phyloP scores from a whole-genome alignment of 345 rosid species.

The Salix brachista region DNA sequence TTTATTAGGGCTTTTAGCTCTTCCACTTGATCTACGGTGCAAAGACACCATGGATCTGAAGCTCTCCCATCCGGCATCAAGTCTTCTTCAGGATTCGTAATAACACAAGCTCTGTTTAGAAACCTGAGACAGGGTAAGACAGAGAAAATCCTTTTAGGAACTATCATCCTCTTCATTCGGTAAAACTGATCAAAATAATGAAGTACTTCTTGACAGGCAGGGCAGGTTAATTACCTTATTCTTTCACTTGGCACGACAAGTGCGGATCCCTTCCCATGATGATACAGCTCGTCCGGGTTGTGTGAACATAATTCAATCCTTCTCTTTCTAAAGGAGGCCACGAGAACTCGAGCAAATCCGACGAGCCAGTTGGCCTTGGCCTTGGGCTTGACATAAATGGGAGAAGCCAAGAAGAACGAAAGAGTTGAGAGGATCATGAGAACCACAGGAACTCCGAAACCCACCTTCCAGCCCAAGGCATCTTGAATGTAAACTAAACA shows the following conservation, averaged over 20 bases:
- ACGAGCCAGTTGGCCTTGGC: slow-evolving; percentile 29
- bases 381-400: slow-evolving; percentile 35
- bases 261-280: slow-evolving; percentile 18
- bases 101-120: no score
- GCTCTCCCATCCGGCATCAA: no score
- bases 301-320: slow-evolving; percentile 14
- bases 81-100: no score
- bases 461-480: slow-evolving; percentile 45
- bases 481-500: slow-evolving; percentile 44
- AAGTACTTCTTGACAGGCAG: no score
- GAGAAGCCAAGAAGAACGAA: slow-evolving; percentile 38
- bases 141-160: no score
- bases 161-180: no score
- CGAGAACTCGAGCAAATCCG: slow-evolving; percentile 42
- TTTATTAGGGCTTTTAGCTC: no score
- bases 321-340: slow-evolving; percentile 33
- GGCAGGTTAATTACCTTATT: slow-evolving; percentile 26
- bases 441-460: slow-evolving; percentile 41
- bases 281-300: slow-evolving; percentile 4
- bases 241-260: slow-evolving; percentile 31
- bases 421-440: slow-evolving; percentile 38
- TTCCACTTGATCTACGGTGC: no score
- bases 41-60: no score
- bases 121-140: no score
- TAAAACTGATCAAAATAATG: no score